phyloP scores from a whole-genome alignment of 108 stramenopile genomes.

The Nitzschia sp. region DNA sequence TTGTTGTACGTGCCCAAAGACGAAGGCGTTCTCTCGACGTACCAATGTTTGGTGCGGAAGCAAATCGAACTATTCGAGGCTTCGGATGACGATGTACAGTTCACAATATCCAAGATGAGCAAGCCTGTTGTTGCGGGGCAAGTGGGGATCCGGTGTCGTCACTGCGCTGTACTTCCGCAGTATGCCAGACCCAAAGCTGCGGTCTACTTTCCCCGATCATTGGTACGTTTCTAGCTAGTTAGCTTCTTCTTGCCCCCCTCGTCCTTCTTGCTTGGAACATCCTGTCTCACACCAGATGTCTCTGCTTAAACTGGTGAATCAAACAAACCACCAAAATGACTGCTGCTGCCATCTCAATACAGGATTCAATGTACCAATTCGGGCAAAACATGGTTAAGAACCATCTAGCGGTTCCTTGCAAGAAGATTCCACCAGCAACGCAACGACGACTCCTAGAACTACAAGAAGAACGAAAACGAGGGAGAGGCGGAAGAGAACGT shows the following conservation, averaged over 20 bases:
- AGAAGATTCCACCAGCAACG: constrained; percentile 15
- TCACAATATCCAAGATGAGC: constrained; percentile 35
- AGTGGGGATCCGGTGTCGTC: constrained; percentile 71
- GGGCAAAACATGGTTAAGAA: constrained; percentile 39
- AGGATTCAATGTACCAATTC: constrained; percentile 33
- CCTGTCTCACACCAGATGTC: too few species aligned
- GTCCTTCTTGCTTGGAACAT: background rate
- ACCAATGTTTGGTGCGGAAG: constrained; percentile 33
- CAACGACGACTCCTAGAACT: background rate
- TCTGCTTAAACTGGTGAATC: too few species aligned
- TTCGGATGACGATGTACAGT: constrained; percentile 20
- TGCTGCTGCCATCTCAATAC: background rate
- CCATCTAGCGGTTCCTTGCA: constrained; percentile 27
- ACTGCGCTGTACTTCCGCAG: constrained; percentile 59
- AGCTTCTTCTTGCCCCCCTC: too few species aligned
- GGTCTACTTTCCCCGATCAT: constrained; percentile 64
- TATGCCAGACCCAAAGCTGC: constrained; percentile 59
- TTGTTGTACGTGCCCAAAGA: constrained; percentile 25
- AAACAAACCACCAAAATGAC: too few species aligned
- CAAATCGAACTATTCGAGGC: constrained; percentile 45
- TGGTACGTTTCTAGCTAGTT: constrained; percentile 31
- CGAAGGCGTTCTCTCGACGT: constrained; percentile 20
- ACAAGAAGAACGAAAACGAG: constrained; percentile 25
- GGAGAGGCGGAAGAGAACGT: constrained; percentile 36
- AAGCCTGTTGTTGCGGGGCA: constrained; percentile 53